Evolutionary conservation across 163 green algal genomes (phyloP), one percentile per base, ranked within the genome.

Genomic region (Scenedesmus sp.): DNA sequence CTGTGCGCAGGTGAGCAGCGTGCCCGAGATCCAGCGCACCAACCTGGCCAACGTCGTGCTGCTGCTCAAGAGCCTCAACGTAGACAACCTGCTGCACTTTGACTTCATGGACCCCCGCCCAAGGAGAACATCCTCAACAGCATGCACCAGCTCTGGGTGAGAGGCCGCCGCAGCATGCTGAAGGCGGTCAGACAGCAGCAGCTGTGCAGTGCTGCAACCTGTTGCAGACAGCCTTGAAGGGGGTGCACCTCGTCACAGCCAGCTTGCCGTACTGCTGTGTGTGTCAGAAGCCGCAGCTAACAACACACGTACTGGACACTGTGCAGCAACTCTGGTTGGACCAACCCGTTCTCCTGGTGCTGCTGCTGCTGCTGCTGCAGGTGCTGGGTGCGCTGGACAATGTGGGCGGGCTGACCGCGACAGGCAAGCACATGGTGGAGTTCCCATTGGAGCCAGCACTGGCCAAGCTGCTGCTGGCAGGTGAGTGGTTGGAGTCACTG

Each of bases 101-200:
- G 97, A 97, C 87, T 99, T 99, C 95, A 99, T 99, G 97, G 98
- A 99, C 95, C 97, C 98, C 95, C 94, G 15, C 94, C 93, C 30
- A 93, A 97, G 89, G 98, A 99, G 61, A 99, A 99, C 95, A 99
- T 99, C 86, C 93, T 98, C 68, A 99, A 99, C 95, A 97, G 94
- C 87, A 99, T 99, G 98, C 99, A 99, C 93, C 97, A 99, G 94
- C 95, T 99, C 80, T 99, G 98, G 98, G 95, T 98, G 65, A 76
- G 88, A 80, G 10, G 12, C 3, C 49, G 13, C 37, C 13, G 7
- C 1, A 43, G 72, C 61, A 35, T 72, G 12, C 12, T n/a, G n/a
- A n/a, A n/a, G n/a, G 49, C 12, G 49, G 9, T 56, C 9, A 33
- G 22, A 73, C 61, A 22, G 61, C 61, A 73, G 61, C 61, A 73